Base-by-base conservation (phyloP, 139 green algal genomes). In the Dunaliella sp. region DNA sequence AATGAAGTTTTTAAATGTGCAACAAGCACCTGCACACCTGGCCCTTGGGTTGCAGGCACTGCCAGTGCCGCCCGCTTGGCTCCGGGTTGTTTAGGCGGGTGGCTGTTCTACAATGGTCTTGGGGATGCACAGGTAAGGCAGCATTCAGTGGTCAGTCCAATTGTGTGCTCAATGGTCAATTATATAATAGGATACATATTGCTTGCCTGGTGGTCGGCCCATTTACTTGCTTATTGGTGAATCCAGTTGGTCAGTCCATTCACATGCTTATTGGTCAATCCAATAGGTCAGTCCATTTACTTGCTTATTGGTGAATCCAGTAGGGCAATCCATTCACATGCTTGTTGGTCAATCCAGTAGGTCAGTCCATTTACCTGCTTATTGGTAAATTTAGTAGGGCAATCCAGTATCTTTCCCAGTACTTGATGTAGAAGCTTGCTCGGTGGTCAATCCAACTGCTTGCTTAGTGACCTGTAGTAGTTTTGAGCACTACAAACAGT, bases 31-130 rank as follows among this genome's bases (percentile, higher is more conserved):
- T 16, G 7, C 16, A 7, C 48, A 26, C 7, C 48, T 65, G 48
- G 48, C 48, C 48, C 16, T 26, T 65, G 16, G 48, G 48, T 7
- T 65, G 36, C 35, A 65, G 38, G 92, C 30, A 91, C 87, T 22
- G 88, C 92, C 1, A 87, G 83, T 34, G 77, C 84, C 2, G 86
- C 84, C 0, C 83, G 86, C 0, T 76, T 94, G 78, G 88, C 93
- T 1, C 76, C 76, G 7, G 1, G 12, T 1, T 31, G 33, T 33
- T 12, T 38, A 1, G 31, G 31, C 76, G 34, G 1, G 34, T 81
- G 76, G 76, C 76, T 33, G n/a, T 34, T 81, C n/a, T 81, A 81
- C 12, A 31, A 12, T 37, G 76, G 76, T 30, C 76, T 81, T 33
- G 76, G 76, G 2, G 76, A 81, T 31, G 34, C 36, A 31, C 26